Base-by-base conservation (phyloP, 441 rosid genomes). In the Dalechampia spathulata region DNA sequence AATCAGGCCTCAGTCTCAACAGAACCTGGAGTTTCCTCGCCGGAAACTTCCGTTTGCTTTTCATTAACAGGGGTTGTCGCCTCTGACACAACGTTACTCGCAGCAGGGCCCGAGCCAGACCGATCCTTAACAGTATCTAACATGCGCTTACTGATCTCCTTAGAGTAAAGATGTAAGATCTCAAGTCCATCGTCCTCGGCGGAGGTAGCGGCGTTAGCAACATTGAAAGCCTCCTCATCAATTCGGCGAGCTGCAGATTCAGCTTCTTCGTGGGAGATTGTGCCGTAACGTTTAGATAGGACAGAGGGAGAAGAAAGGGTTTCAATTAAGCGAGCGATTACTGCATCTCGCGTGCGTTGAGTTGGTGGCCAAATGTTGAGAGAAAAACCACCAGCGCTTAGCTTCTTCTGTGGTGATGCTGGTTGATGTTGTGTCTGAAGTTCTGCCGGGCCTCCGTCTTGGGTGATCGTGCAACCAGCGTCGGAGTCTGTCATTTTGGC, bases 341-440 rank as follows among this genome's bases (percentile, higher is more conserved):
- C 94, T 20, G 96, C 94, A 57, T 80, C 82, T 34, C 99, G 97
- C 16, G 97, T 89, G 65, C 80, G 83, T 79, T 86, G 83, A 7
- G 92, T 67, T 7, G 94, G 96, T 0, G 99, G 99, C 99, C 99
- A 89, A 46, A 89, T 86, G 72, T 88, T 80, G 53, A 91, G 77
- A 0, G 82, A 49, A 56, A 76, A 58, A 15, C 57, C 44, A 42
- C 53, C 58, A 62, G 36, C 55, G 54, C 42, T 62, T 2, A 52
- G 42, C 20, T 67, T 69, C 52, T 61, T 70, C n/a, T n/a, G n/a
- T 26, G 66, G 55, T 2, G 62, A 64, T 1, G 55, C 57, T 32
- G 28, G 69, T n/a, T 43, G 3, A 12, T 25, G 64, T 7, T n/a
- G n/a, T n/a, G n/a, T n/a, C n/a, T n/a, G n/a, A n/a, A 11, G 42